These are phyloP conservation scores for Calendula officinalis DNA, from an alignment of 129 eudicot species.

Conservation along the genomic window DNA sequence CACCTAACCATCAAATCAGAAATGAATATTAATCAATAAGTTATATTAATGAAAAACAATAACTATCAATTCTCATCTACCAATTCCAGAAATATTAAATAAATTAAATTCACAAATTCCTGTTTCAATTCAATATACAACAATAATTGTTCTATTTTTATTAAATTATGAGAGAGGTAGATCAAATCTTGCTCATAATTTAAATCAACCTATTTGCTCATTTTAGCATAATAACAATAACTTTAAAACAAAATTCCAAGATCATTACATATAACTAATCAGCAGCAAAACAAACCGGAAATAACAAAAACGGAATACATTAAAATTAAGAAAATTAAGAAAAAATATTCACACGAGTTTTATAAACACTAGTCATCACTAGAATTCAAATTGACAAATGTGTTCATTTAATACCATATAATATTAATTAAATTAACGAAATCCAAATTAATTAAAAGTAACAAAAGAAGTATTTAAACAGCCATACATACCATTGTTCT, in stretches of 20 bases:
- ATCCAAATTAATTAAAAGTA: not conserved
- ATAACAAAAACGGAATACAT: not conserved
- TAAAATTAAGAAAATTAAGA: not conserved
- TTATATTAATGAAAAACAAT: constrained; percentile 10
- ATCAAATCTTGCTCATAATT: constrained; percentile 24
- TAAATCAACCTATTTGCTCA: not conserved
- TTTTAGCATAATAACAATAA: not conserved
- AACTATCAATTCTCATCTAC: constrained; percentile 27
- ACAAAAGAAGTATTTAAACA: not conserved
- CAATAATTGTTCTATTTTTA: not conserved
- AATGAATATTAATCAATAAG: constrained; percentile 1
- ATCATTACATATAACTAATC: constrained; percentile 5
- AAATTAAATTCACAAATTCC: not conserved
- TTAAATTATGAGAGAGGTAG: constrained; percentile 1
- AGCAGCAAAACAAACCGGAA: constrained; percentile 13
- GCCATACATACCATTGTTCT: constrained; percentile 45
- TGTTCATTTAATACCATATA: not conserved
- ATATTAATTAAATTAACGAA: not conserved
- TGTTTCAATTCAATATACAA: not conserved
- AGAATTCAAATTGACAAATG: not conserved
- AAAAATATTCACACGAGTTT: not conserved
- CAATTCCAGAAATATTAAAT: constrained; percentile 2
- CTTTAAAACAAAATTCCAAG: constrained; percentile 11
- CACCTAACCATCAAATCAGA: constrained; percentile 35
- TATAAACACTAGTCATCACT: not conserved